Conservation (phyloP, 805 yeast genomes). For the Suhomyces sp. region DNA sequence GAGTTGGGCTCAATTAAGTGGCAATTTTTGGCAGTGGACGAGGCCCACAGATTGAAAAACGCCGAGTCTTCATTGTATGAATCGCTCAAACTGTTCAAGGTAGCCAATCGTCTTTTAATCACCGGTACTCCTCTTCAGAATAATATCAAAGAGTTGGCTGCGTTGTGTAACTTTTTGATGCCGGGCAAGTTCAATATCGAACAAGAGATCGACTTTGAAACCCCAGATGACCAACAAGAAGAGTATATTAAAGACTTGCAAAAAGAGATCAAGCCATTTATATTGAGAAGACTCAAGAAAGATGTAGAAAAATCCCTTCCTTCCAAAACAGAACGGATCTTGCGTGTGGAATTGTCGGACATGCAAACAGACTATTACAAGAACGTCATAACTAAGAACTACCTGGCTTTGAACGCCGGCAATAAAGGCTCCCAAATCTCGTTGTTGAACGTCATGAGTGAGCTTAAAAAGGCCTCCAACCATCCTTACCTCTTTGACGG, state of each 20-base stretch:
- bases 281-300: slow-evolving; percentile 87
- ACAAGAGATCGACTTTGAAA: slow-evolving; percentile 92
- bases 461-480: slow-evolving; percentile 92
- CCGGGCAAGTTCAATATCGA: slow-evolving; percentile 90
- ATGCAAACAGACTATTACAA: slow-evolving; percentile 93
- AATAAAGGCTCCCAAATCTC: slow-evolving; percentile 78
- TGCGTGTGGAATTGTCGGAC: slow-evolving; percentile 93
- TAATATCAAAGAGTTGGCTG: slow-evolving; percentile 92
- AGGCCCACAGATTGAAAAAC: slow-evolving; percentile 94
- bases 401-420: slow-evolving; percentile 87
- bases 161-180: slow-evolving; percentile 91
- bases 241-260: slow-evolving; percentile 84
- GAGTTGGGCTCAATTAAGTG: slow-evolving; percentile 83
- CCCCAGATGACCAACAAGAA: slow-evolving; percentile 85
- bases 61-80: slow-evolving; percentile 93
- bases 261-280: slow-evolving; percentile 82
- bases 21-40: slow-evolving; percentile 98
- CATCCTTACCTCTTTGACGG: slow-evolving; percentile 95
- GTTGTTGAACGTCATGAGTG: slow-evolving; percentile 87
- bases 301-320: slow-evolving; percentile 98
- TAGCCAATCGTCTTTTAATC: slow-evolving; percentile 78
- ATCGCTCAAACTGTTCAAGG: slow-evolving; percentile 77
- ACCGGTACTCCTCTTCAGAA: slow-evolving; percentile 99
- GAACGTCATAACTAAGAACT: slow-evolving; percentile 88
- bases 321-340: slow-evolving; percentile 89